phyloP scores from a whole-genome alignment of 371 early-diverging fungal species.

The Lichtheimia hyalospora region DNA sequence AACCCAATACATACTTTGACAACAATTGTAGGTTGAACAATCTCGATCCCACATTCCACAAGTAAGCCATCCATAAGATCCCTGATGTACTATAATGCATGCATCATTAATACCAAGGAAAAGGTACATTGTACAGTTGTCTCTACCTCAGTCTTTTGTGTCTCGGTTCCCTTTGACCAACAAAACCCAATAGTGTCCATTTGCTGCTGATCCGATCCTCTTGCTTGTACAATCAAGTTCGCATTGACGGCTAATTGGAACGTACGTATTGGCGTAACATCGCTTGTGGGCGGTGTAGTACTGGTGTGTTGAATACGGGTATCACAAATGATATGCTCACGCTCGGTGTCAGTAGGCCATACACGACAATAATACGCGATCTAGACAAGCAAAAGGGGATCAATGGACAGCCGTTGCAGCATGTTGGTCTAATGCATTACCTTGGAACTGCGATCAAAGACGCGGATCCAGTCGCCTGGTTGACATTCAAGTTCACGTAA shows the following conservation, averaged over 20 bases:
- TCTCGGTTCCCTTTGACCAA: constrained; percentile 18
- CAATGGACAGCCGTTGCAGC: not conserved
- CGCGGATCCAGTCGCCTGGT: constrained; percentile 26
- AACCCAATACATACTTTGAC: constrained; percentile 8
- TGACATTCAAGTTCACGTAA: constrained; percentile 7
- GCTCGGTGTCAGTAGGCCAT: constrained; percentile 27
- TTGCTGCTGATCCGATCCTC: constrained; percentile 21
- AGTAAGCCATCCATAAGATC: constrained; percentile 18
- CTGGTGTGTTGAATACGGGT: constrained; percentile 9
- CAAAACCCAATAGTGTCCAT: constrained; percentile 25
- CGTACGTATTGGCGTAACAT: constrained; percentile 13
- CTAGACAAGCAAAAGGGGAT: not conserved
- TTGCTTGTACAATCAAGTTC: constrained; percentile 9
- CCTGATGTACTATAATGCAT: constrained; percentile 14
- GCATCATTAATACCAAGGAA: not conserved
- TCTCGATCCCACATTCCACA: not conserved
- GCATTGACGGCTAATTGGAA: constrained; percentile 18
- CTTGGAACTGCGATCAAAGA: constrained; percentile 5
- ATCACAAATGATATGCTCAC: constrained; percentile 15
- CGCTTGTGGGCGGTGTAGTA: not conserved
- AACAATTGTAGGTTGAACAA: not conserved
- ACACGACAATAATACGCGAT: constrained; percentile 28
- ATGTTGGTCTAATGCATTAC: not conserved
- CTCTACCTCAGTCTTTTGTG: constrained; percentile 24
- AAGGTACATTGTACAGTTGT: not conserved